These are phyloP conservation scores for Gaeumannomyces sp. DNA, from an alignment of 2,329 filamentous ascomycete species.

Conservation along the genomic window DNA sequence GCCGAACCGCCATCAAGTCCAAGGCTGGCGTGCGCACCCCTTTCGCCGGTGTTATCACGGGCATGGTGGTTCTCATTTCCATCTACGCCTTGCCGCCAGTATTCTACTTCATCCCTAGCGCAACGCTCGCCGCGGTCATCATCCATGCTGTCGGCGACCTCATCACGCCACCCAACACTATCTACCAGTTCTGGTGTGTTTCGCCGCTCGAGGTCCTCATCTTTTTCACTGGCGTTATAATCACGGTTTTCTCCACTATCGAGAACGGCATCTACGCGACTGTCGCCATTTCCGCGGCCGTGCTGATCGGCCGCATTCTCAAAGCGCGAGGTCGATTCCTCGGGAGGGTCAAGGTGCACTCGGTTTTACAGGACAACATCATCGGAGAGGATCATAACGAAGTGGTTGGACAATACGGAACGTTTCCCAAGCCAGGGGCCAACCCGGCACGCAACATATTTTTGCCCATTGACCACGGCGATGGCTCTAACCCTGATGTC, in stretches of 20 bases:
- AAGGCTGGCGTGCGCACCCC: constrained; percentile 79
- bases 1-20: constrained; percentile 73
- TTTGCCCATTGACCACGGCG: constrained; percentile 77
- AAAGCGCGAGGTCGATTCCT: constrained; percentile 80
- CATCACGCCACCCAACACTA: constrained; percentile 81
- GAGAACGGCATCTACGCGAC: constrained; percentile 92
- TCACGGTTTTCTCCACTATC: constrained; percentile 82
- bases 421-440: constrained; percentile 43
- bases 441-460: constrained; percentile 64
- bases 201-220: constrained; percentile 86
- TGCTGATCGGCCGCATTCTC: constrained; percentile 78
- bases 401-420: constrained; percentile 48
- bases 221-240: constrained; percentile 87
- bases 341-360: constrained; percentile 76
- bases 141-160: constrained; percentile 80
- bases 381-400: constrained; percentile 52
- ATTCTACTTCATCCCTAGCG: constrained; percentile 75
- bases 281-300: constrained; percentile 65
- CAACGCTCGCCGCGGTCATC: constrained; percentile 67
- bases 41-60: constrained; percentile 72
- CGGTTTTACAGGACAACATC: constrained; percentile 70
- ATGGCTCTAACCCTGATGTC: constrained; percentile 83
- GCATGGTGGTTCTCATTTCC: constrained; percentile 66
- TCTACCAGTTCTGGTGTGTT: constrained; percentile 94
- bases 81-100: constrained; percentile 72